Percentiles rank a stretch among this genome's conserved stretches.
phyloP scores from a whole-genome alignment of 768 basidiomycete species.

The Cystobasidium tubakii region DNA sequence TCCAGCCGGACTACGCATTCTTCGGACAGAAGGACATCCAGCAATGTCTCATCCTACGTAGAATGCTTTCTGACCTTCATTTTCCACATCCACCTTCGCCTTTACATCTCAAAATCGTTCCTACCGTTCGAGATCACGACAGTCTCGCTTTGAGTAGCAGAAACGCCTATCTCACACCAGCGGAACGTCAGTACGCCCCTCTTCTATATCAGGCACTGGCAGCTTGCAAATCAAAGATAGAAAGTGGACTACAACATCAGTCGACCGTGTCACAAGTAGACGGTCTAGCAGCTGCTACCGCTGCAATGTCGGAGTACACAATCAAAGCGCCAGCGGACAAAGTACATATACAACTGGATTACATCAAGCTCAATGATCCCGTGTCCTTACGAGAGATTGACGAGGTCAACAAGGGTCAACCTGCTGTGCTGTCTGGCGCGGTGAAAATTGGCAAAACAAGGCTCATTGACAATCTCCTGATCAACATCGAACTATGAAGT shows the following conservation, averaged over 20 bases:
- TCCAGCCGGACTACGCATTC: slow-evolving; percentile 53
- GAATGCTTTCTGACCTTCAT: slow-evolving; percentile 71
- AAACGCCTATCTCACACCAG: slow-evolving; percentile 68
- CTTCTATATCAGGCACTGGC: slow-evolving; percentile 65
- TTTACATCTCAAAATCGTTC: slow-evolving; percentile 73
- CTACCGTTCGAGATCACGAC: slow-evolving; percentile 64
- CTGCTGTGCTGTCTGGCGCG: slow-evolving; percentile 47
- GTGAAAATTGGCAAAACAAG: slow-evolving; percentile 74
- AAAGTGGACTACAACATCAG: slow-evolving; percentile 46
- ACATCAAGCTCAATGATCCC: slow-evolving; percentile 80
- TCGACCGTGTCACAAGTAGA: slow-evolving; percentile 35
- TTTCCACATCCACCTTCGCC: slow-evolving; percentile 65
- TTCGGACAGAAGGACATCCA: slow-evolving; percentile 99
- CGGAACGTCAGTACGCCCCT: slow-evolving; percentile 64
- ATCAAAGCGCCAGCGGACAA: slow-evolving; percentile 41
- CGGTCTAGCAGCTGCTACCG: slow-evolving; percentile 44
- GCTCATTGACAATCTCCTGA: slow-evolving; percentile 83
- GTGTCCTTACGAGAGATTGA: slow-evolving; percentile 65
- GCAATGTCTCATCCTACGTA: slow-evolving; percentile 77
- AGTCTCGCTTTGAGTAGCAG: slow-evolving; percentile 82
- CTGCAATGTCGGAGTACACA: slow-evolving; percentile 35
- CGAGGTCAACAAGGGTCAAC: slow-evolving; percentile 46
- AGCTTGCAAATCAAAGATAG: slow-evolving; percentile 54
- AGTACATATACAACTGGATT: slow-evolving; percentile 65
- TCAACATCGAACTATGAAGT: slow-evolving; percentile 52